Base-by-base conservation (phyloP, 257 asterid genomes). In the Salvia rosmarinus region DNA sequence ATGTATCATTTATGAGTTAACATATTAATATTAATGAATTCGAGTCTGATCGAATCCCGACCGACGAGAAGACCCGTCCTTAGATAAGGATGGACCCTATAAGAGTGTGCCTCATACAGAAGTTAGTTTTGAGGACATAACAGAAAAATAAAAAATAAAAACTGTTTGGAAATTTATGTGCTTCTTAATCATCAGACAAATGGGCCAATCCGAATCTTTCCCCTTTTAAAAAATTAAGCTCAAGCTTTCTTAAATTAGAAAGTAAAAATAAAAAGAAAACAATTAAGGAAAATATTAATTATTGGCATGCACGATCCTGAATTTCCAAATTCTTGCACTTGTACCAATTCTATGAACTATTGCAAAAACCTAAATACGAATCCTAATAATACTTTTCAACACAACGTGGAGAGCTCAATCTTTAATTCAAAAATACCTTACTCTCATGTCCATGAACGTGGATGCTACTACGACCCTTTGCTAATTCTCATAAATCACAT, bases 351-450 rank as follows among this genome's bases (percentile, higher is more conserved):
- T 16, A 49, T 6, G 20, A 7, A 49, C 19, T 17, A 16, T 49
- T 49, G 25, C 56, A 16, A 49, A 39, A 17, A 49, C 55, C 20
- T 16, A 16, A 49, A 39, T 1, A 39, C 8, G 9, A n/a, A 47
- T 49, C 6, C 6, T n/a, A 16, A 54, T 11, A 55, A 25, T 23
- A 55, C 25, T 39, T 10, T 69, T 16, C 34, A 46, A 46, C 43
- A 67, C 85, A 72, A 85, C 90, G 87, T 82, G 90, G 80, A 77
- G 73, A 79, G 83, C 86, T 80, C 71, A 59, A 81, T 70, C 80
- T 67, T 12, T n/a, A 51, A 21, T 56, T 49, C 30, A 55, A 44
- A 44, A 14, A n/a, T 21, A 46, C 64, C 16, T 57, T 52, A 21
- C 21, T 64, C 37, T 40, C 4, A 76, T 57, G 73, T 46, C 60